These are phyloP conservation scores for Zalaria sp. DNA, from an alignment of 2,329 filamentous ascomycete species.

Conservation along the genomic window DNA sequence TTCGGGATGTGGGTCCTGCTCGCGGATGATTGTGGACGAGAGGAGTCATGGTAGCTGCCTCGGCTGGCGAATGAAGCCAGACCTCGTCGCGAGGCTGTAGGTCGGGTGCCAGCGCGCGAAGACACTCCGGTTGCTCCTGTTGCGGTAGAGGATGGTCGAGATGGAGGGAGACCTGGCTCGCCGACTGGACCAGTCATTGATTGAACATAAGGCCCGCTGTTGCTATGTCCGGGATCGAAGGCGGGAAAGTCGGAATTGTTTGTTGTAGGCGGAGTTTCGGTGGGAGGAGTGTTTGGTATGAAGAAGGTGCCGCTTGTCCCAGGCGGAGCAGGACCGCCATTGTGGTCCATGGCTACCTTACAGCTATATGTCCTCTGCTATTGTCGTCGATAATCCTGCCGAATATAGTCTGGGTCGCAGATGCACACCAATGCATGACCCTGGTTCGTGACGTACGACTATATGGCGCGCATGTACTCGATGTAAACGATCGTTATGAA, in stretches of 20 bases:
- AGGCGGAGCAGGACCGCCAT: background rate
- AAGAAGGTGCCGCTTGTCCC: background rate
- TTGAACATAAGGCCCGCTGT: slow-evolving; percentile 6
- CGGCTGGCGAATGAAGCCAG: slow-evolving; percentile 2
- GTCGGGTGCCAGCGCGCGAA: slow-evolving; percentile 4
- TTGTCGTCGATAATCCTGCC: no score
- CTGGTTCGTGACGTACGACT: no score
- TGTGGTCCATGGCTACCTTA: background rate
- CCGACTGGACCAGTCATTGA: slow-evolving; percentile 31
- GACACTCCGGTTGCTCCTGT: slow-evolving; percentile 11
- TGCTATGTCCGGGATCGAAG: background rate
- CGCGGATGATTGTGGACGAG: slow-evolving; percentile 49
- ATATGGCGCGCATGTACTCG: no score
- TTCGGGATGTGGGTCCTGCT: slow-evolving; percentile 83
- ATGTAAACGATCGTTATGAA: no score
- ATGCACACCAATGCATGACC: no score
- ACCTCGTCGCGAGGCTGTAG: slow-evolving; percentile 4
- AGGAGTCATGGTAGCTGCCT: slow-evolving; percentile 8
- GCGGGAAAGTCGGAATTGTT: background rate
- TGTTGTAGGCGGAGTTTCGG: background rate
- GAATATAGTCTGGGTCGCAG: no score
- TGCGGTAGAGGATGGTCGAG: slow-evolving; percentile 28
- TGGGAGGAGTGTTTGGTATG: background rate
- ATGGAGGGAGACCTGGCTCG: slow-evolving; percentile 33
- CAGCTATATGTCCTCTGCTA: background rate